These are phyloP conservation scores for Chalciporus pseudorubinellus DNA, from an alignment of 768 basidiomycete genomes.

Conservation along the genomic window DNA sequence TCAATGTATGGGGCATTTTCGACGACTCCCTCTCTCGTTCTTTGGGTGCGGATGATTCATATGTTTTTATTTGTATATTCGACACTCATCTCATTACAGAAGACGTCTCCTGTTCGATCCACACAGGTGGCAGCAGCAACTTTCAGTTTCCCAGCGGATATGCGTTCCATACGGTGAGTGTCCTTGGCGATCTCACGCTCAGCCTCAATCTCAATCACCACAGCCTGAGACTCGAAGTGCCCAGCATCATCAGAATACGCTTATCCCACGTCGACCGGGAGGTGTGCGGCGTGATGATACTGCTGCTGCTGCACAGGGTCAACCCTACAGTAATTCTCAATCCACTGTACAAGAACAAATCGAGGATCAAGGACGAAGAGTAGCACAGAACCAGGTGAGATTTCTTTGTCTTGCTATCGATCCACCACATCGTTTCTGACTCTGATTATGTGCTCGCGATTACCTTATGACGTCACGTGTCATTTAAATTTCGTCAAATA, in stretches of 20 bases:
- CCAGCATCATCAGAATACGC: constrained; percentile 13
- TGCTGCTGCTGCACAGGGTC: neutral
- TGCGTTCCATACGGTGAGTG: neutral
- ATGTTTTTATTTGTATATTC: neutral
- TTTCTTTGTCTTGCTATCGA: neutral
- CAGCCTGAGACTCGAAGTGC: neutral
- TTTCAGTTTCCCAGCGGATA: constrained; percentile 7
- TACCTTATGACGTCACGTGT: neutral
- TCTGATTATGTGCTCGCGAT: neutral
- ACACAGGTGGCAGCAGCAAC: neutral
- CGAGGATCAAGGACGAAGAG: constrained; percentile 2
- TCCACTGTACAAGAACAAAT: neutral
- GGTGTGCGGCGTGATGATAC: neutral
- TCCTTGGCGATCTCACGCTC: neutral
- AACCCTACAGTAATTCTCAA: neutral
- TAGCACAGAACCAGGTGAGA: constrained; percentile 7
- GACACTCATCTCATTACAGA: neutral
- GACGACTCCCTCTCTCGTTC: constrained; percentile 7
- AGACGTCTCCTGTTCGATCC: neutral
- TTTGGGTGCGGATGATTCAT: neutral
- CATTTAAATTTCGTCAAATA: constrained; percentile 1
- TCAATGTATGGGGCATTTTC: constrained; percentile 30
- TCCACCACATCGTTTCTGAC: neutral
- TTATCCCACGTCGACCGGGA: constrained; percentile 9
- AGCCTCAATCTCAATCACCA: neutral